Conservation (phyloP, 2,329 filamentous ascomycete genomes). For the Penicillium sp. region DNA sequence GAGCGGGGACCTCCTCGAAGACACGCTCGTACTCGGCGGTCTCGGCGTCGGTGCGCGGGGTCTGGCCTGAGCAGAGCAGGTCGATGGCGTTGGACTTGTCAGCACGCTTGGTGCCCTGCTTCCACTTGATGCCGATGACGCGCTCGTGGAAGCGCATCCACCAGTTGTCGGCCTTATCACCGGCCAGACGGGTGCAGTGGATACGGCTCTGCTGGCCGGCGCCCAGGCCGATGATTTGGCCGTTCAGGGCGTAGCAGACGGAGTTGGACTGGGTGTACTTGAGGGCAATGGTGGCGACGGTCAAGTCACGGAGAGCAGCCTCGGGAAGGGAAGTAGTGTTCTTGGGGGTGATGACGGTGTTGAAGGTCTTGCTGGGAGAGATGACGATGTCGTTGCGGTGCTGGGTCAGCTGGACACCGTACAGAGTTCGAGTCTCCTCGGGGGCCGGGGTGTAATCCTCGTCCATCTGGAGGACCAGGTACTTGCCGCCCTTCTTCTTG, state of each 20-base stretch:
- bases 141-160: conserved; percentile 98
- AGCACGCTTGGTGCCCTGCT: conserved; percentile 92
- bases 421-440: conserved; percentile 81
- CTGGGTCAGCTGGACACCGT: conserved; percentile 83
- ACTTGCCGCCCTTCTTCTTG: conserved; percentile 98
- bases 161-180: conserved; percentile 99
- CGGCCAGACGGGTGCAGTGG: conserved; percentile 94
- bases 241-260: conserved; percentile 93
- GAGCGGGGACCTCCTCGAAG: conserved; percentile 82
- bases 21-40: conserved; percentile 80
- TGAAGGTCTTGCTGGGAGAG: conserved; percentile 76
- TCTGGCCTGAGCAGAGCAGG: conserved; percentile 83
- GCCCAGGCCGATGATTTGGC: conserved; percentile 89
- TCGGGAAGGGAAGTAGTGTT: conserved; percentile 70
- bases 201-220: conserved; percentile 97
- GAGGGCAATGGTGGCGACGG: conserved; percentile 91
- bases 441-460: conserved; percentile 72
- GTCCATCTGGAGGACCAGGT: conserved; percentile 94
- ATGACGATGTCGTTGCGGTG: conserved; percentile 90
- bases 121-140: conserved; percentile 87
- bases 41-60: conserved; percentile 80
- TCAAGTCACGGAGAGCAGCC: conserved; percentile 80
- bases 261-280: conserved; percentile 99
- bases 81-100: conserved; percentile 99
- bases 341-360: conserved; percentile 81